Evolutionary conservation across 345 rosid genomes (phyloP).

Genomic region (Sisymbrium irio): DNA sequence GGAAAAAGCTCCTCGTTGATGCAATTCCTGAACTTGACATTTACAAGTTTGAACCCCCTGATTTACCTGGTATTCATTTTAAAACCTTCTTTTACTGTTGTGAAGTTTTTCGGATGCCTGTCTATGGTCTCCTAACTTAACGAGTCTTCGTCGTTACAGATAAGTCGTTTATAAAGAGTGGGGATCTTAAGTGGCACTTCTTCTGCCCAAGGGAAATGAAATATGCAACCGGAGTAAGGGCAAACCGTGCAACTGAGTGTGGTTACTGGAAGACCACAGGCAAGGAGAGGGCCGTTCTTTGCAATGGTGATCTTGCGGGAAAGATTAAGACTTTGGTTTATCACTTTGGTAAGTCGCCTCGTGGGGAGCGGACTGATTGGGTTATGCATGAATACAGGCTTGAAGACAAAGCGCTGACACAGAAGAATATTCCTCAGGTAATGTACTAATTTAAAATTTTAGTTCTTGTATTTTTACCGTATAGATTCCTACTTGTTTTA

Average conservation of each 20-base stretch:
- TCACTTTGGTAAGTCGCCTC: conserved; percentile 52
- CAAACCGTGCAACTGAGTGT: conserved; percentile 51
- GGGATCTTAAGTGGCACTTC: conserved; percentile 85
- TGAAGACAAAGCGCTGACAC: conserved; percentile 40
- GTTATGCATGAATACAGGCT: conserved; percentile 84
- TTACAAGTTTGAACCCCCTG: conserved; percentile 66
- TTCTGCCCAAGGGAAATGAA: conserved; percentile 74
- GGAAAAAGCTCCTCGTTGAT: conserved; percentile 40
- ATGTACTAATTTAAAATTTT: not conserved
- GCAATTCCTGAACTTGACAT: conserved; percentile 66
- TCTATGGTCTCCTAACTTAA: not conserved
- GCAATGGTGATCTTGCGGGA: conserved; percentile 48
- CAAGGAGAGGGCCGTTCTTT: conserved; percentile 51
- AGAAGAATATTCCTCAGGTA: conserved; percentile 39
- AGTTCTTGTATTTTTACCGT: not conserved
- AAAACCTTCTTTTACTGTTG: not conserved
- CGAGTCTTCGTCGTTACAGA: conserved; percentile 12
- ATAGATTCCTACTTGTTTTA: not conserved
- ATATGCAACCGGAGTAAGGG: conserved; percentile 48
- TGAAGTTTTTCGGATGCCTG: not conserved
- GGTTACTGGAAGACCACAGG: conserved; percentile 93
- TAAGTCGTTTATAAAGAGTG: conserved; percentile 37
- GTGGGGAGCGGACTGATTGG: conserved; percentile 77
- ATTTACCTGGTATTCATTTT: conserved; percentile 40
- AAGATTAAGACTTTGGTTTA: conserved; percentile 67